phyloP scores from a whole-genome alignment of 192 early-diverging fungal species.

The Backusella psychrophila region DNA sequence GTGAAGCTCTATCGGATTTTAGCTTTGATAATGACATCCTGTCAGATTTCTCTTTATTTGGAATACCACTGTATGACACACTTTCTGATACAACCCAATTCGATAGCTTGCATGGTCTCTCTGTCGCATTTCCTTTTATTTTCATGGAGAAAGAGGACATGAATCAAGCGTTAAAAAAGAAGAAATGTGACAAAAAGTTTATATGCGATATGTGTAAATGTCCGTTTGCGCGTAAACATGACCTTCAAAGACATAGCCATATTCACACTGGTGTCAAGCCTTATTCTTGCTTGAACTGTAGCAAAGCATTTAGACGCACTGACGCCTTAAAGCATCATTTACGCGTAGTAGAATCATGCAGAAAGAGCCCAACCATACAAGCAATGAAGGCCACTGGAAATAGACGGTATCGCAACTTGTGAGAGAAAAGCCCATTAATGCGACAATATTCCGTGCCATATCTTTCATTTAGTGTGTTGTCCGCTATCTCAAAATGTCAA shows the following conservation, averaged over 20 bases:
- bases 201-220: constrained; percentile 40
- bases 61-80: background rate
- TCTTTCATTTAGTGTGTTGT: background rate
- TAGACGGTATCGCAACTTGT: constrained; percentile 9
- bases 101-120: background rate
- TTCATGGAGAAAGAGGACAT: background rate
- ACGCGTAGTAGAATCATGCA: constrained; percentile 33
- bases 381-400: constrained; percentile 24
- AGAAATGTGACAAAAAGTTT: background rate
- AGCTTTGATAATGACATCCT: background rate
- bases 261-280: constrained; percentile 66
- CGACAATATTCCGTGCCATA: background rate
- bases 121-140: background rate
- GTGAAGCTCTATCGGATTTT: background rate
- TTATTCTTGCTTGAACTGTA: constrained; percentile 66
- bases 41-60: background rate
- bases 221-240: constrained; percentile 75
- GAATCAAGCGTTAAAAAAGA: background rate
- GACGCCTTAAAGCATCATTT: constrained; percentile 74
- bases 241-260: constrained; percentile 66
- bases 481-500: background rate
- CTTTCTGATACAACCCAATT: background rate
- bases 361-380: constrained; percentile 20
- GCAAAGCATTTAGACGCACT: constrained; percentile 67
- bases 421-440: background rate